These are phyloP conservation scores for Cytospora leucostoma DNA, from an alignment of 2,329 filamentous ascomycete species.

Conservation along the genomic window DNA sequence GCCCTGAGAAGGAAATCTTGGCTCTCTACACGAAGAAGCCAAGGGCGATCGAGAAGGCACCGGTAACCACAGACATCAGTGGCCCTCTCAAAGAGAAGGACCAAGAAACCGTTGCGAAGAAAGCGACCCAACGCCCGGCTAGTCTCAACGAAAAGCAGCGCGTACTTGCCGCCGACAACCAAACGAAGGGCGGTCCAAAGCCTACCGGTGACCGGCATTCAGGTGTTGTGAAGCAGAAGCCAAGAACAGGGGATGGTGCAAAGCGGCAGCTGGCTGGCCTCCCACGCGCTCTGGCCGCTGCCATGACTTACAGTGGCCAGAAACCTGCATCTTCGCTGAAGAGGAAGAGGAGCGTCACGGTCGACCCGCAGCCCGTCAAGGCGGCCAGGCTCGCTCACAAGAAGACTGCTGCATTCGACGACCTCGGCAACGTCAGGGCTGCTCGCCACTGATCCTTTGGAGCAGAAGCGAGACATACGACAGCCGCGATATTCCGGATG, in stretches of 20 bases:
- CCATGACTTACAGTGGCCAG: neutral
- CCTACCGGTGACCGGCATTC: neutral
- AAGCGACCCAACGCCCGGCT: neutral
- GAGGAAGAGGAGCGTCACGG: constrained; percentile 3
- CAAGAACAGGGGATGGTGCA: neutral
- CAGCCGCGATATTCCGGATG: neutral
- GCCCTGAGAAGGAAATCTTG: constrained; percentile 13
- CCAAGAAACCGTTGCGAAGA: neutral
- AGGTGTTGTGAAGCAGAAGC: neutral
- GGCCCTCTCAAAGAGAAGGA: neutral
- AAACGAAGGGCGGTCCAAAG: neutral
- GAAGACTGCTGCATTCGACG: neutral
- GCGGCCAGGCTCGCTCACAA: neutral
- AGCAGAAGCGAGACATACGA: neutral
- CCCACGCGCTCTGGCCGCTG: neutral
- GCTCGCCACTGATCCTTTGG: neutral
- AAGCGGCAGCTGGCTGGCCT: neutral
- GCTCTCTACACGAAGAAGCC: neutral
- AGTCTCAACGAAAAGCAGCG: neutral
- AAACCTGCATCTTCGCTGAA: neutral
- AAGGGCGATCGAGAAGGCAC: neutral
- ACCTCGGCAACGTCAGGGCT: neutral
- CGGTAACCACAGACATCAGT: neutral
- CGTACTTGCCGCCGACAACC: neutral
- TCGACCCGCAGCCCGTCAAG: neutral